Percentiles rank a stretch among this genome's conserved stretches.
These are phyloP conservation scores for Penicillium parvum DNA, from an alignment of 495 filamentous ascomycete genomes.

Conservation along the genomic window DNA sequence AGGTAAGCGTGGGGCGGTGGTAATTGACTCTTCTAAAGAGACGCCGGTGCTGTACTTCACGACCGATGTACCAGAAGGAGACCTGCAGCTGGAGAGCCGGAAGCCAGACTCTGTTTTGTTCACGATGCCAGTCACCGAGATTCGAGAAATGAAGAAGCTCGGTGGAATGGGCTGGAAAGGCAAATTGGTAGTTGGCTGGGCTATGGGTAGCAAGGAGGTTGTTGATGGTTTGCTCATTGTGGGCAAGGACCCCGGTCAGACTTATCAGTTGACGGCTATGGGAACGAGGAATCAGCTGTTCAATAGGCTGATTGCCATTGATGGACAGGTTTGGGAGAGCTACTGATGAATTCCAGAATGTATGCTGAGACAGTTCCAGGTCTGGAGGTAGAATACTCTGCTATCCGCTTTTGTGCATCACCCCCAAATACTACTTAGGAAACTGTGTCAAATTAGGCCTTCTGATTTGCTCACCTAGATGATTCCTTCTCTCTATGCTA, in stretches of 20 bases:
- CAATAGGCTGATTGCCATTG: conserved; percentile 77
- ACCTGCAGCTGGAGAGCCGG: conserved; percentile 36
- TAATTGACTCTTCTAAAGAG: conserved; percentile 54
- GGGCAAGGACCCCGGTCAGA: conserved; percentile 47
- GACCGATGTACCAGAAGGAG: conserved; percentile 35
- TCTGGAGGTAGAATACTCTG: conserved; percentile 12
- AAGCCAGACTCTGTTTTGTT: conserved; percentile 35
- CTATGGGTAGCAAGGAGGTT: conserved; percentile 65
- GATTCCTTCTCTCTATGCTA: no score
- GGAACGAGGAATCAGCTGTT: conserved; percentile 75
- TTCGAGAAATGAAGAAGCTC: conserved; percentile 70
- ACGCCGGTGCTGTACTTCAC: conserved; percentile 38
- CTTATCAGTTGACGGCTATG: conserved; percentile 65
- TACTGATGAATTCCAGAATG: conserved; percentile 45
- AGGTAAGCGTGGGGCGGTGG: conserved; percentile 67
- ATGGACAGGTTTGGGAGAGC: conserved; percentile 82
- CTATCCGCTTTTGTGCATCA: no score
- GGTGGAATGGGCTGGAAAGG: conserved; percentile 87
- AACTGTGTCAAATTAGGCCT: no score
- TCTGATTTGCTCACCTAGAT: no score
- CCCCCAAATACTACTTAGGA: no score
- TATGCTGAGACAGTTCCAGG: conserved; percentile 22
- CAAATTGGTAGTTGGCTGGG: conserved; percentile 81
- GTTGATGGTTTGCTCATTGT: conserved; percentile 71
- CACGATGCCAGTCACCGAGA: conserved; percentile 51